Conservation (phyloP, 2,329 filamentous ascomycete species). For the Cladosporium sp. region DNA sequence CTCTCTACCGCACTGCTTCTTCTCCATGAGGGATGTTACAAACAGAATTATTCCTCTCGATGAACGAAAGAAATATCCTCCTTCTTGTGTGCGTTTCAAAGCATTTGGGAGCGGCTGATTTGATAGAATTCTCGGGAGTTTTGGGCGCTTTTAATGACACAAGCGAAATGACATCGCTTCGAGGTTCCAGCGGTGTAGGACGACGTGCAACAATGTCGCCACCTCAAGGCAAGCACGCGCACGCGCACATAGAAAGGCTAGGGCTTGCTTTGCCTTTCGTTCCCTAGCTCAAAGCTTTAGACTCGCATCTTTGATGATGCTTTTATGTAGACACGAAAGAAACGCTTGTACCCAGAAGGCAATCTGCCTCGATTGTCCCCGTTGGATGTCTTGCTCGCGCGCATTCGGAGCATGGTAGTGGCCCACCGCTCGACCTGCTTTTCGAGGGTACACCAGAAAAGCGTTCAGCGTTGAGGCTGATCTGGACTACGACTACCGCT, state of each 20-base stretch:
- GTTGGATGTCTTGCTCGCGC: too few species aligned
- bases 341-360: background rate
- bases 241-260: background rate
- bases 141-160: background rate
- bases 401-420: too few species aligned
- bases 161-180: background rate
- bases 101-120: background rate
- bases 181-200: too few species aligned
- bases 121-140: background rate
- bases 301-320: background rate
- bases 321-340: background rate
- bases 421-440: too few species aligned
- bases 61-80: background rate
- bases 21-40: background rate
- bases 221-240: background rate
- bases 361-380: too few species aligned
- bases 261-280: background rate
- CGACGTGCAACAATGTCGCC: background rate
- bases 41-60: too few species aligned
- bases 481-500: too few species aligned
- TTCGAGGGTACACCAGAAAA: too few species aligned
- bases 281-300: background rate
- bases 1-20: conserved; percentile 66
- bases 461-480: too few species aligned
- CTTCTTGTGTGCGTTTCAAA: background rate